Percentiles rank a stretch among this genome's conserved stretches.
These are phyloP conservation scores for Cyberlindnera mycetangii DNA, from an alignment of 805 yeast genomes.

Conservation along the genomic window DNA sequence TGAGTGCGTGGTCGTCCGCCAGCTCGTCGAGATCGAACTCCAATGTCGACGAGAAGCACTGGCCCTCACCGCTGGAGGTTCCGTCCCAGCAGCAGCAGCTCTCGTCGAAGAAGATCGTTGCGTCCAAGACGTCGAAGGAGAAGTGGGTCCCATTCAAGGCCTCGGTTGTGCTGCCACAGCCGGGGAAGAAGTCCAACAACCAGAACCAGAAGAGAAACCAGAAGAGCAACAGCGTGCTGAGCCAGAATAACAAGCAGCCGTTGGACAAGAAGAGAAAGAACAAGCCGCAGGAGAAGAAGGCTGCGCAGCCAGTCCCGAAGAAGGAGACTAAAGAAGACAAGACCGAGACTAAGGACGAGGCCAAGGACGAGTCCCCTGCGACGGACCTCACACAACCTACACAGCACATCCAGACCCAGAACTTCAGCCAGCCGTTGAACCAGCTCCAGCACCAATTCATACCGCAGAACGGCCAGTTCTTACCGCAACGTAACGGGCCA, in stretches of 20 bases:
- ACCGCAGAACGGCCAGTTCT: constrained; percentile 5
- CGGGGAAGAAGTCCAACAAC: constrained; percentile 22
- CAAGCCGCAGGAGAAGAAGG: constrained; percentile 19
- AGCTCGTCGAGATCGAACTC: constrained; percentile 27
- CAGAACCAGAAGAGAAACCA: constrained; percentile 16
- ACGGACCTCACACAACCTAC: constrained; percentile 1
- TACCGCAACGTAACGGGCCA: too few relatives aligned
- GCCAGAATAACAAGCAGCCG: constrained; percentile 13
- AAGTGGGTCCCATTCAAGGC: constrained; percentile 76
- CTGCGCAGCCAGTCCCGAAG: constrained; percentile 1
- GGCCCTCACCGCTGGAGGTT: constrained; percentile 38
- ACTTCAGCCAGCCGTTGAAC: constrained; percentile 5
- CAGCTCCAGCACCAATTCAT: constrained; percentile 8
- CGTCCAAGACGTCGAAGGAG: constrained; percentile 39
- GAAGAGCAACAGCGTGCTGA: constrained; percentile 12
- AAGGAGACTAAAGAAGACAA: constrained; percentile 3
- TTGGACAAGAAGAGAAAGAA: constrained; percentile 27
- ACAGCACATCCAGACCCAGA: constrained; percentile 3
- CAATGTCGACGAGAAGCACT: constrained; percentile 28
- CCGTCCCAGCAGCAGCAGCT: constrained; percentile 18
- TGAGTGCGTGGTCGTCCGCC: constrained; percentile 53
- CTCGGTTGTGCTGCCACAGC: constrained; percentile 43
- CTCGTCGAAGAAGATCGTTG: constrained; percentile 15
- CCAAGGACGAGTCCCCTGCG: constrained; percentile 7
- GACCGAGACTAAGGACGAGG: background rate